Base-by-base conservation (phyloP, 2,329 filamentous ascomycete genomes). In the Aspergillus hiratsukae region DNA sequence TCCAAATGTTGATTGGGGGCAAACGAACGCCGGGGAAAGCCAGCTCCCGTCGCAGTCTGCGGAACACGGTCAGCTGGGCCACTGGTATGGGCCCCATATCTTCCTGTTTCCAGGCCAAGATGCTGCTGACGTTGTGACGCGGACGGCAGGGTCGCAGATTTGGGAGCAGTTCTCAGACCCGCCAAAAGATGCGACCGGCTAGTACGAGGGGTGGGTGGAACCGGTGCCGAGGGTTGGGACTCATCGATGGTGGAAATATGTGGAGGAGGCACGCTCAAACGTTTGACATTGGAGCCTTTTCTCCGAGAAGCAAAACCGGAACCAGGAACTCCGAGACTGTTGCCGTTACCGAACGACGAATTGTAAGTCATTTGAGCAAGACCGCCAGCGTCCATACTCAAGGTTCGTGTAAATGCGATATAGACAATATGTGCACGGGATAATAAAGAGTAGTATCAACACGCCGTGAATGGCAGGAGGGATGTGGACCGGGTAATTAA, bases 291-390 rank as follows among this genome's bases (percentile, higher is more conserved):
- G 69, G 90, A 85, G 64, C 90, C 89, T 70, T 95, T 90, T 63
- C 86, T 84, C 66, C 94, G 88, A 67, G 92, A 93, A 61, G 90
- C 91, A 71, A 96, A 89, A 69, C 91, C 90, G 63, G 88, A 85
- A 60, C 85, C 81, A 53, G 91, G 88, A 78, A 90, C 85, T 70
- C 87, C 85, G 67, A 96, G 81, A 67, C 85, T 87, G 75, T 68
- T 73, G 68, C 84, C 84, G 72, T 84, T 81, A 71, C 84, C 81
- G 75, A 88, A 81, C 74, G 83, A 79, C 75, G 89, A 89, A 76
- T 87, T 90, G 82, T 91, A 93, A 80, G 91, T 90, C 93, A 97
- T 97, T 84, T 95, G 91, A 94, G 91, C 88, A 82, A 96, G 90
- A 94, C 91, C 91, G 84, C 93, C 93, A 85, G 93, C 87, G 93